A percentile compares a stretch with the other conserved stretches of the same genome.
Evolutionary conservation across 2,329 filamentous ascomycete species (phyloP).

Genomic region (Lithohypha guttulata): DNA sequence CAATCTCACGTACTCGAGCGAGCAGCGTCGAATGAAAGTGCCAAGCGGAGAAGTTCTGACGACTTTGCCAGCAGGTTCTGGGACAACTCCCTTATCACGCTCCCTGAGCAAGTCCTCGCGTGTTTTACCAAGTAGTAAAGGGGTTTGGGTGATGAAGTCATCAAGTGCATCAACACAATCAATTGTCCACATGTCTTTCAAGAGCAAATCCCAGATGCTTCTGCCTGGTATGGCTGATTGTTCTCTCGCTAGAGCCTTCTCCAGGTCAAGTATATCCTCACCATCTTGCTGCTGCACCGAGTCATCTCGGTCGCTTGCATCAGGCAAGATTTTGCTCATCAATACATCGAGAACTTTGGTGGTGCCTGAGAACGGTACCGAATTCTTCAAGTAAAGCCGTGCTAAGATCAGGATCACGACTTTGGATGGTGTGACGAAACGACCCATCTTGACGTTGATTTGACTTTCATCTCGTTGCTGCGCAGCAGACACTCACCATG

Average conservation of each 20-base stretch:
- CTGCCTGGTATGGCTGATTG: conserved; percentile 55
- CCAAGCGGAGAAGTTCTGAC: conserved; percentile 70
- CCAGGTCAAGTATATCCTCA: conserved; percentile 34
- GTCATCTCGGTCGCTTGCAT: conserved; percentile 20
- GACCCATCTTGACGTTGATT: conserved; percentile 47
- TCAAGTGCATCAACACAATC: conserved; percentile 74
- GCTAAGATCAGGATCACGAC: conserved; percentile 71
- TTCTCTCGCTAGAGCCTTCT: conserved; percentile 35
- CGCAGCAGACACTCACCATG: neutral
- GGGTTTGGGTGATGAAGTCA: conserved; percentile 56
- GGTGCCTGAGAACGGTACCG: conserved; percentile 57
- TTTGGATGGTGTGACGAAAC: conserved; percentile 81
- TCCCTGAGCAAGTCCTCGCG: conserved; percentile 51
- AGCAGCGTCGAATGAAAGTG: conserved; percentile 63
- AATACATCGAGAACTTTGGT: conserved; percentile 71
- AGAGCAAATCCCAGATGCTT: conserved; percentile 77
- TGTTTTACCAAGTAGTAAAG: conserved; percentile 49
- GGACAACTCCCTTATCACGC: conserved; percentile 36
- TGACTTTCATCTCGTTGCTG: conserved; percentile 1
- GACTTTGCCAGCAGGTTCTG: conserved; percentile 38
- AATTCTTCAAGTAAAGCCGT: conserved; percentile 65
- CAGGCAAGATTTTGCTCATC: conserved; percentile 53
- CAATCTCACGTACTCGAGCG: conserved; percentile 68
- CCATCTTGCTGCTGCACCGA: conserved; percentile 23
- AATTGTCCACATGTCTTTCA: conserved; percentile 72